Percentiles rank a stretch among this genome's conserved stretches.
phyloP scores from a whole-genome alignment of 140 eudicot genomes.

The Senecio squalidus region DNA sequence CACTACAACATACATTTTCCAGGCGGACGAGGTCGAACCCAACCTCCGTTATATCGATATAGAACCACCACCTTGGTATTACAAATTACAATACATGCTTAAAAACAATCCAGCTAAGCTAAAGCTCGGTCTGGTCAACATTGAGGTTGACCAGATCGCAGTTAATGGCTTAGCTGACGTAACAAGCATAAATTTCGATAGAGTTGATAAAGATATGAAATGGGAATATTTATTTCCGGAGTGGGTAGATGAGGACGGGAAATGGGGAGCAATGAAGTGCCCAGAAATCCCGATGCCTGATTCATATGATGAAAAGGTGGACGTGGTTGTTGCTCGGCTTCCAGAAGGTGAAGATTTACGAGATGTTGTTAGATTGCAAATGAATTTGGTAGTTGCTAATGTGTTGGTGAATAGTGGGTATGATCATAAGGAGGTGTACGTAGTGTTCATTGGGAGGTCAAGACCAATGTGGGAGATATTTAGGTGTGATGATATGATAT shows the following conservation, averaged over 20 bases:
- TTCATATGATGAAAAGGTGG: constrained; percentile 34
- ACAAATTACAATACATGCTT: constrained; percentile 12
- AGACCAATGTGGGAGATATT: constrained; percentile 78
- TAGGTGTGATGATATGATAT: constrained; percentile 70
- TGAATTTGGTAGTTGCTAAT: constrained; percentile 61
- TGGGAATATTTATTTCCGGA: constrained; percentile 68
- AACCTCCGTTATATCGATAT: constrained; percentile 2
- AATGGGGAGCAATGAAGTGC: constrained; percentile 34
- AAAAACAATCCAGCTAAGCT: constrained; percentile 12
- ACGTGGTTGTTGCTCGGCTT: constrained; percentile 61
- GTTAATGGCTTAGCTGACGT: constrained; percentile 22
- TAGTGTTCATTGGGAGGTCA: constrained; percentile 54
- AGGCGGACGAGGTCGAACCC: constrained; percentile 7
- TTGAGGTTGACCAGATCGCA: background rate
- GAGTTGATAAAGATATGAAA: constrained; percentile 4
- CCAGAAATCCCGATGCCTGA: constrained; percentile 67
- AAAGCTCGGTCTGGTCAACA: constrained; percentile 46
- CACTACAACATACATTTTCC: constrained; percentile 24
- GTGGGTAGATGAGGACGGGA: constrained; percentile 54
- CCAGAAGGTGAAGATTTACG: constrained; percentile 50
- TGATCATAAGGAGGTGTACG: constrained; percentile 32
- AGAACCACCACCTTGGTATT: constrained; percentile 37
- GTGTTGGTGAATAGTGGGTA: constrained; percentile 45
- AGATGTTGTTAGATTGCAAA: constrained; percentile 61
- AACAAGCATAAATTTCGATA: constrained; percentile 34